These are phyloP conservation scores for Euphorbia corollata DNA, from an alignment of 441 rosid species.

Conservation along the genomic window DNA sequence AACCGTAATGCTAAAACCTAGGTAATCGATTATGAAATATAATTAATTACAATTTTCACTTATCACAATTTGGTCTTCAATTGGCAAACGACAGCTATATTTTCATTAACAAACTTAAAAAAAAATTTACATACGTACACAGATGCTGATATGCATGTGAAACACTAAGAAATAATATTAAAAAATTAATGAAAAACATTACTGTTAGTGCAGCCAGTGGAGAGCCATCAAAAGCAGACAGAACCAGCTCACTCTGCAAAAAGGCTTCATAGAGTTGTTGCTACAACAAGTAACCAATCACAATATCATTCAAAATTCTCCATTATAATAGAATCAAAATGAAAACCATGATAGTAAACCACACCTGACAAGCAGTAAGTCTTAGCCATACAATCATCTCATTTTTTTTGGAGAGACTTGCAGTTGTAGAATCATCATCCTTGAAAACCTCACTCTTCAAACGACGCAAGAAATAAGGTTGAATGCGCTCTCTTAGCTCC, in stretches of 20 bases:
- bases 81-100: neutral
- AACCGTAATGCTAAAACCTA: neutral
- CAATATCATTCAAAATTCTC: constrained; percentile 14
- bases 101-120: neutral
- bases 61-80: neutral
- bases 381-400: constrained; percentile 91
- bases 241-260: constrained; percentile 77
- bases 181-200: constrained; percentile 15
- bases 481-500: constrained; percentile 84
- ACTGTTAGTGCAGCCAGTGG: constrained; percentile 98
- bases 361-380: constrained; percentile 78
- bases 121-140: neutral
- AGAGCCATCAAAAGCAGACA: constrained; percentile 91
- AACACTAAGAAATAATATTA: neutral
- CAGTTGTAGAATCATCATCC: constrained; percentile 43
- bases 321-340: constrained; percentile 18
- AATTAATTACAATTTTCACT: neutral
- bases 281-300: constrained; percentile 35
- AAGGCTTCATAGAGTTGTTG: constrained; percentile 83
- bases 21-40: neutral
- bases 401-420: constrained; percentile 75
- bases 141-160: neutral
- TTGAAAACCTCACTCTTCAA: constrained; percentile 76
- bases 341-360: constrained; percentile 13
- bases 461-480: constrained; percentile 89